Conservation (phyloP, 805 yeast species). For the Saccharomyces mikatae region DNA sequence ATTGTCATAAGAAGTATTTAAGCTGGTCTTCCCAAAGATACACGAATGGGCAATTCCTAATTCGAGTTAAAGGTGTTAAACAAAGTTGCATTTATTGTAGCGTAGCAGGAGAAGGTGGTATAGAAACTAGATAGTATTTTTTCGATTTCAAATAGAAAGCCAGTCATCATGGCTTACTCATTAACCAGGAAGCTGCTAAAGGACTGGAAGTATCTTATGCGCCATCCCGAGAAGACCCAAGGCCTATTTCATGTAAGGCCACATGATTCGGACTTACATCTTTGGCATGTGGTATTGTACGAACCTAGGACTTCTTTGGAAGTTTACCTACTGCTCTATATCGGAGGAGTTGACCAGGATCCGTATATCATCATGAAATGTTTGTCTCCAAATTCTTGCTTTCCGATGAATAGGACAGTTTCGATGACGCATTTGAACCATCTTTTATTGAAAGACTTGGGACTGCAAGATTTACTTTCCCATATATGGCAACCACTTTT, state of each 20-base stretch:
- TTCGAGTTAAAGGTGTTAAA: neutral
- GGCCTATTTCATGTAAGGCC: slow-evolving; percentile 21
- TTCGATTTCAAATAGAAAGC: neutral
- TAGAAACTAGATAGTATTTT: neutral
- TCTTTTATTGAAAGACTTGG: slow-evolving; percentile 9
- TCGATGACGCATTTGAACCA: slow-evolving; percentile 20
- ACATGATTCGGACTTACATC: slow-evolving; percentile 27
- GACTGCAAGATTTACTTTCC: slow-evolving; percentile 17
- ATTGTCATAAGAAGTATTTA: neutral
- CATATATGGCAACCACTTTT: slow-evolving; percentile 18
- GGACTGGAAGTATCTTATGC: slow-evolving; percentile 27
- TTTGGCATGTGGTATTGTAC: slow-evolving; percentile 27
- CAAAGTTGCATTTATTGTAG: neutral
- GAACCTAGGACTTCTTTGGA: slow-evolving; percentile 15
- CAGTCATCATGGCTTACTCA: slow-evolving; percentile 8
- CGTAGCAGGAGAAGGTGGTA: neutral
- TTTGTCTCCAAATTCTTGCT: slow-evolving; percentile 22
- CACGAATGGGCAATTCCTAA: neutral
- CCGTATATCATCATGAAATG: slow-evolving; percentile 20
- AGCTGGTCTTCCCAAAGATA: neutral
- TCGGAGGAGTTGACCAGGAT: slow-evolving; percentile 14
- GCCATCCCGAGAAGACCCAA: slow-evolving; percentile 5
- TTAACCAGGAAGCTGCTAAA: slow-evolving; percentile 23
- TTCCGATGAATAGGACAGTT: slow-evolving; percentile 24
- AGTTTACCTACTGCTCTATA: slow-evolving; percentile 19